phyloP scores from a whole-genome alignment of 169 alveolate genomes.

The Toxoplasma gondii region DNA sequence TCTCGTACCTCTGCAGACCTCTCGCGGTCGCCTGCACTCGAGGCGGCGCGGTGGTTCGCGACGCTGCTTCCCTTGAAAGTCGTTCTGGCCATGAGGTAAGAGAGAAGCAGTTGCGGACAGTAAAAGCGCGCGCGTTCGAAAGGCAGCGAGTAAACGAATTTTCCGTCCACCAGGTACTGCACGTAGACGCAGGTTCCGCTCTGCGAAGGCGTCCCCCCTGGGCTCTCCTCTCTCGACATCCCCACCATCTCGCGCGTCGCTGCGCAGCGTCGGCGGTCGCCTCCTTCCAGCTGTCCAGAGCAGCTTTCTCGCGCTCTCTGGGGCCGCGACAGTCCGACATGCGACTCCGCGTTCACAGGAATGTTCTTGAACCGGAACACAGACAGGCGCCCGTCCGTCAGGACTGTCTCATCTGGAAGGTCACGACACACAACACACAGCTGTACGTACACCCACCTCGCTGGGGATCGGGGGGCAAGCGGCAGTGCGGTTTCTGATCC shows the following conservation, averaged over 20 bases:
- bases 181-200: constrained; percentile 18
- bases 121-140: constrained; percentile 34
- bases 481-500: no score
- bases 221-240: not conserved
- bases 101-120: constrained; percentile 61
- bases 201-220: not conserved
- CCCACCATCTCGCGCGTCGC: not conserved
- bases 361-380: not conserved
- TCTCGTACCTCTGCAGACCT: not conserved
- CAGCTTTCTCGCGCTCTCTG: not conserved
- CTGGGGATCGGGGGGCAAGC: no score
- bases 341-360: not conserved
- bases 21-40: no score
- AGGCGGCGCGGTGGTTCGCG: not conserved
- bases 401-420: constrained; percentile 8
- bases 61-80: constrained; percentile 39
- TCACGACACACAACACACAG: not conserved
- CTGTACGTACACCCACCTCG: no score
- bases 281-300: not conserved
- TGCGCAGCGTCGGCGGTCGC: not conserved
- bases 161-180: constrained; percentile 45
- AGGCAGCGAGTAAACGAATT: constrained; percentile 45
- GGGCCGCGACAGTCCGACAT: not conserved
- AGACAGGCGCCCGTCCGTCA: constrained; percentile 8
- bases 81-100: constrained; percentile 50